These are phyloP conservation scores for Leccinum disarticulatum DNA, from an alignment of 768 basidiomycete species.

Conservation along the genomic window DNA sequence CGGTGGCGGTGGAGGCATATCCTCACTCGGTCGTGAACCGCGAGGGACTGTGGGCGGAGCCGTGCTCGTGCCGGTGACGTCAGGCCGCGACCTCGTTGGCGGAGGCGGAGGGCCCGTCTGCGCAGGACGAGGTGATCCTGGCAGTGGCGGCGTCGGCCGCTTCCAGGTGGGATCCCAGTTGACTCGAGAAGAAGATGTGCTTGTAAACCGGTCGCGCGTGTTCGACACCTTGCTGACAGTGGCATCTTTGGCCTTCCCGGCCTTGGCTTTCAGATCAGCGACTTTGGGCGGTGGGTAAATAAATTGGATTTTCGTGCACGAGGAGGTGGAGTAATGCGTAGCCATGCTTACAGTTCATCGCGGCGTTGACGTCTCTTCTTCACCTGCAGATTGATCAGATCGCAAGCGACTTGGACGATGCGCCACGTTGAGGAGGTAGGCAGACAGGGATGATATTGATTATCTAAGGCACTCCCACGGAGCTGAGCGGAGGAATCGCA, in stretches of 20 bases:
- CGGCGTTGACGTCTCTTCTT: not conserved
- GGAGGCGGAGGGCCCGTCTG: slow-evolving; percentile 32
- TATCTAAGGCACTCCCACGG: not conserved
- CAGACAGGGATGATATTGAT: not conserved
- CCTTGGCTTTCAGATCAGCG: slow-evolving; percentile 66
- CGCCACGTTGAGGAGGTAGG: no score
- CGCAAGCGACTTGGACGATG: not conserved
- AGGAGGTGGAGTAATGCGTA: not conserved
- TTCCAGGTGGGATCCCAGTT: slow-evolving; percentile 63
- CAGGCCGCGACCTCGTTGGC: slow-evolving; percentile 31
- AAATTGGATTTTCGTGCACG: not conserved
- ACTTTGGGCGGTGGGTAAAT: slow-evolving; percentile 36
- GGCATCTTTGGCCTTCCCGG: slow-evolving; percentile 58
- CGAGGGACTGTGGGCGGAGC: slow-evolving; percentile 11
- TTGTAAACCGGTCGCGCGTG: slow-evolving; percentile 56
- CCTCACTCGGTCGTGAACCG: slow-evolving; percentile 13
- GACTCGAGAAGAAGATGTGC: slow-evolving; percentile 57
- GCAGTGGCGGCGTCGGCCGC: slow-evolving; percentile 41
- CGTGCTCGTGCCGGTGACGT: slow-evolving; percentile 7
- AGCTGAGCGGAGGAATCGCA: no score
- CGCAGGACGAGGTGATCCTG: slow-evolving; percentile 1
- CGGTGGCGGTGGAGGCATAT: slow-evolving; percentile 10
- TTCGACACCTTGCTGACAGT: slow-evolving; percentile 50
- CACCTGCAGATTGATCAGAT: not conserved
- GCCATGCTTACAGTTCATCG: slow-evolving; percentile 32